A percentile compares a stretch with the other conserved stretches of the same genome.
Evolutionary conservation across 2,329 filamentous ascomycete species (phyloP).

Genomic region (Albifimbria verrucaria): DNA sequence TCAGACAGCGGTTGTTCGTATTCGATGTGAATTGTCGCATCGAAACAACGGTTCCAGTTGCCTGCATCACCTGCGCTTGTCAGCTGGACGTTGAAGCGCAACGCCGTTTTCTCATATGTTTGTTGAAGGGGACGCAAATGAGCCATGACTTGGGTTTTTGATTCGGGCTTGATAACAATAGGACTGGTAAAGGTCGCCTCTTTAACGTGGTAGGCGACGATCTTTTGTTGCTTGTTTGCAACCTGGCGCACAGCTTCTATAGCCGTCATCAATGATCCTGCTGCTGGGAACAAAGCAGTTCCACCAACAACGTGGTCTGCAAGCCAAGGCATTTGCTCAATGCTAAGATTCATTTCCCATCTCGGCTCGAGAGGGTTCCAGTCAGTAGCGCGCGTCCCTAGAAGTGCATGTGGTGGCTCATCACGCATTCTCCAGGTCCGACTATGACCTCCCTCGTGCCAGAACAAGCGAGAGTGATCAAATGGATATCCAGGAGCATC

Average conservation of each 20-base stretch:
- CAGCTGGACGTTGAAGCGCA: not conserved
- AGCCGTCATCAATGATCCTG: slow-evolving; percentile 43
- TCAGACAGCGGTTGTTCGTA: not conserved
- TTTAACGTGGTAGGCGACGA: not conserved
- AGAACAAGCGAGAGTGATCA: slow-evolving; percentile 30
- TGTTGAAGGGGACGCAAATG: not conserved
- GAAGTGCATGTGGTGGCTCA: slow-evolving; percentile 32
- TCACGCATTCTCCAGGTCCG: slow-evolving; percentile 23
- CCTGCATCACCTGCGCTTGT: not conserved
- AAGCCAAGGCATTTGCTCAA: slow-evolving; percentile 31
- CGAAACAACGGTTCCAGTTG: not conserved
- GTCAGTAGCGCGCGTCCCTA: slow-evolving; percentile 25
- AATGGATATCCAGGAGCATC: slow-evolving; percentile 33
- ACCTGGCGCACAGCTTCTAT: slow-evolving; percentile 31
- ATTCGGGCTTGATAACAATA: not conserved
- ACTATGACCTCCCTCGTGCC: slow-evolving; percentile 26
- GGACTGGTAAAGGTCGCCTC: not conserved
- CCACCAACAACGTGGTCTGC: slow-evolving; percentile 27
- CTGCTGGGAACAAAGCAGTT: slow-evolving; percentile 7
- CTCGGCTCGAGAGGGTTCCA: slow-evolving; percentile 20
- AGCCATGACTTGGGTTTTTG: not conserved
- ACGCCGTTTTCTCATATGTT: not conserved
- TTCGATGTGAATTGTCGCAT: not conserved
- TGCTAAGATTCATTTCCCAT: slow-evolving; percentile 21
- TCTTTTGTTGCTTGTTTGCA: too few species aligned